Conservation (phyloP, 768 basidiomycete species). For the Exidia glandulosa region DNA sequence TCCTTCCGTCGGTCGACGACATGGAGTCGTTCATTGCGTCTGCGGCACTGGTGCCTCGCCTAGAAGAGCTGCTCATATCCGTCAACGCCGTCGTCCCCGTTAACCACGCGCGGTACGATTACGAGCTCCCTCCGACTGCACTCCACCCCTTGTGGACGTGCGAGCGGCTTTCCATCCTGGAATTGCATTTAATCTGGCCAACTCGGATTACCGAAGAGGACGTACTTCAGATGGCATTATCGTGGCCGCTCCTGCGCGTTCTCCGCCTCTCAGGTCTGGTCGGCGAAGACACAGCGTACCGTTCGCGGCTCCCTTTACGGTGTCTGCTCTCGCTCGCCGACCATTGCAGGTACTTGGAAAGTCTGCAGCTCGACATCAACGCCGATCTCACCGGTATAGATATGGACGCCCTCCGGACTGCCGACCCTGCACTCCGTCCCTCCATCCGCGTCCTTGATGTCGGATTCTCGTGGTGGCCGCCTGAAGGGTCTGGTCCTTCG, state of each 20-base stretch:
- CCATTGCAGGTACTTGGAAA: not conserved
- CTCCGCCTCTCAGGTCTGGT: not conserved
- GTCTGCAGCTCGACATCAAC: not conserved
- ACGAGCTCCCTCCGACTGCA: not conserved
- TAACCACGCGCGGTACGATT: not conserved
- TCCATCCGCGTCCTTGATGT: not conserved
- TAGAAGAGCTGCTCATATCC: not conserved
- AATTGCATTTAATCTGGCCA: not conserved
- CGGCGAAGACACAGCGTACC: not conserved
- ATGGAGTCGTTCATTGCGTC: not conserved
- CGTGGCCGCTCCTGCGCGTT: not conserved
- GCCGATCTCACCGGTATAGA: not conserved
- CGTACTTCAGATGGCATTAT: not conserved
- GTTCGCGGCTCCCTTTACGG: not conserved
- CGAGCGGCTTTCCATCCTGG: not conserved
- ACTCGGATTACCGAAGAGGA: not conserved
- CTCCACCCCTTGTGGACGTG: not conserved
- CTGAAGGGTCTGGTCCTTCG: not conserved
- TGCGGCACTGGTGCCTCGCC: not conserved
- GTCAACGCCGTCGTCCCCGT: not conserved
- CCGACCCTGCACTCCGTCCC: not conserved
- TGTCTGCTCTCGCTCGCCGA: not conserved
- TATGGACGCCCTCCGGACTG: not conserved
- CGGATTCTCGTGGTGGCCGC: not conserved
- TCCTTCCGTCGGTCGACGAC: not conserved